Evolutionary conservation across 1,284 basidiomycete genomes (phyloP), one percentile per base, ranked within the genome.

Genomic region (Fomitopsis betulina): DNA sequence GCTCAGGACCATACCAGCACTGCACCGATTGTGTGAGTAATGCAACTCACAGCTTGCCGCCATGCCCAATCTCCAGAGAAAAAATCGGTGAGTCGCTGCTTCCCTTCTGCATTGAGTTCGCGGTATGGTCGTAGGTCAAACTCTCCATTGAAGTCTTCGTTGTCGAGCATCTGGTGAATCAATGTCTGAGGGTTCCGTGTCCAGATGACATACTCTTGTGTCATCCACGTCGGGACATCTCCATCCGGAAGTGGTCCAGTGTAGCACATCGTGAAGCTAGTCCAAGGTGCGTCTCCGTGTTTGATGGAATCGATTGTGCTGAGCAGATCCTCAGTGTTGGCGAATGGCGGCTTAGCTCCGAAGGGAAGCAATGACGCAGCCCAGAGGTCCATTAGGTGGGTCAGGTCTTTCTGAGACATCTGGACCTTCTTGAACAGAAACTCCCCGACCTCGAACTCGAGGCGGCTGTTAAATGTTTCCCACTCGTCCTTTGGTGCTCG

Each of bases 321-420:
- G 10, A 67, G 64, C 15, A 69, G 13, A 2, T 68, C 60, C 6
- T 40, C 32, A 17, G 62, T 52, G 25, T 64, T 53, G 0, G 40
- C 21, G 38, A 68, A 70, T 4, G 68, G 68, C 1, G 65, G 58
- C 7, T 27, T 0, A 5, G 30, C 65, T 15, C 59, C 59, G 25
- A 60, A 50, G 13, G 53, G 38, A 0, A 58, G 43, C 1, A 65
- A 53, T 6, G 58, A 56, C 0, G 60, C 59, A 1, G 67, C 65
- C 64, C 70, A 70, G 2, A 73, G 60, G 13, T 71, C 61, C 3
- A 72, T 51, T 0, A 75, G 60, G 4, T 33, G 17, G 42, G 69
- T 53, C 4, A 74, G 67, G 3, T 70, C 55, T 0, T 51, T 58
- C 8, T 32, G 35, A 5, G 60, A 62, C 60, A 62, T 62, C 42